phyloP scores from a whole-genome alignment of 805 yeast species.

The Lachancea fermentati region DNA sequence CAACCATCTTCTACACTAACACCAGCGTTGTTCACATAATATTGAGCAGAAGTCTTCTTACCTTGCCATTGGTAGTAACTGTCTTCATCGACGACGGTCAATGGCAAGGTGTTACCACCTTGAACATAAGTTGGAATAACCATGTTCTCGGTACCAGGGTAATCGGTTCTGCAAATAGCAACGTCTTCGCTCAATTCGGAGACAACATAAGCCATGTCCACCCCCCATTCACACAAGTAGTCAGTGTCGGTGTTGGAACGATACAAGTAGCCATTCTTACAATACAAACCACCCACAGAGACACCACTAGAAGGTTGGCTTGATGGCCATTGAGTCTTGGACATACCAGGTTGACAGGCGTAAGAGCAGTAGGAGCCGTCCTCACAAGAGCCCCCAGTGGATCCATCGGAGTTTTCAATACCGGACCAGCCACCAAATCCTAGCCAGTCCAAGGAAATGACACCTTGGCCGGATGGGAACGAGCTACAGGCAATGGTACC shows the following conservation, averaged over 20 bases:
- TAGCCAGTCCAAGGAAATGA: slow-evolving; percentile 51
- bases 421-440: slow-evolving; percentile 44
- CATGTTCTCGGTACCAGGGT: slow-evolving; percentile 82
- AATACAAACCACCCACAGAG: slow-evolving; percentile 65
- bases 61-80: slow-evolving; percentile 60
- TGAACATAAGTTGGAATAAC: slow-evolving; percentile 61
- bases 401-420: slow-evolving; percentile 60
- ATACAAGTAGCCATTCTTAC: slow-evolving; percentile 60
- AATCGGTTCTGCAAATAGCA: slow-evolving; percentile 72
- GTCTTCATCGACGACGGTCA: slow-evolving; percentile 56
- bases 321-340: slow-evolving; percentile 75
- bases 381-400: slow-evolving; percentile 52
- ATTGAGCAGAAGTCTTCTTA: slow-evolving; percentile 61
- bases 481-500: slow-evolving; percentile 60
- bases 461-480: slow-evolving; percentile 70
- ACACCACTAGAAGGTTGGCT: slow-evolving; percentile 62
- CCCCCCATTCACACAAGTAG: slow-evolving; percentile 63
- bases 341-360: slow-evolving; percentile 76
- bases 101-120: slow-evolving; percentile 41
- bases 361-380: slow-evolving; percentile 72
- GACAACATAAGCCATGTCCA: slow-evolving; percentile 46
- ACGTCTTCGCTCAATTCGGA: slow-evolving; percentile 47
- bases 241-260: slow-evolving; percentile 46
- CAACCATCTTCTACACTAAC: slow-evolving; percentile 64
- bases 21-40: slow-evolving; percentile 74